phyloP scores from a whole-genome alignment of 2,329 filamentous ascomycete genomes.

The Neonectria sp. region DNA sequence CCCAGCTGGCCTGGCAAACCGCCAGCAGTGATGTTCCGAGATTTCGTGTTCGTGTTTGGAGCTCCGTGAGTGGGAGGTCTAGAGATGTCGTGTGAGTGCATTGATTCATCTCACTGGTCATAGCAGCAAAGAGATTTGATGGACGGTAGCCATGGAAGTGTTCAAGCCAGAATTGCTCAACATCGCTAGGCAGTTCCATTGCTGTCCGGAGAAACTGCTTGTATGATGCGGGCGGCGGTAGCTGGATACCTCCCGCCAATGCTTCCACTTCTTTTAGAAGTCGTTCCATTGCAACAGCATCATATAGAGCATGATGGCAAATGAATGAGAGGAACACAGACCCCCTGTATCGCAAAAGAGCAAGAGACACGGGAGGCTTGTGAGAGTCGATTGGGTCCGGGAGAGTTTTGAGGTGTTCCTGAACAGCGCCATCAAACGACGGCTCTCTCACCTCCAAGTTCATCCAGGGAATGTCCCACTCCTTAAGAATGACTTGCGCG shows the following conservation, averaged over 20 bases:
- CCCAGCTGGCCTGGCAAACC: conserved; percentile 81
- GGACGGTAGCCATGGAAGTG: conserved; percentile 67
- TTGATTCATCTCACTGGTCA: conserved; percentile 46
- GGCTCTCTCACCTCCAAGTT: conserved; percentile 49
- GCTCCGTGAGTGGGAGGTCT: conserved; percentile 56
- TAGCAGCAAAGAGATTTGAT: conserved; percentile 43
- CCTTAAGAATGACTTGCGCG: conserved; percentile 78
- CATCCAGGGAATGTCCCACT: conserved; percentile 60
- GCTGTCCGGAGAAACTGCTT: conserved; percentile 75
- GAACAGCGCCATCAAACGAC: conserved; percentile 56
- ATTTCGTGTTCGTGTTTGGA: conserved; percentile 66
- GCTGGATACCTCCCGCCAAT: conserved; percentile 61
- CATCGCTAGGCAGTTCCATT: conserved; percentile 60
- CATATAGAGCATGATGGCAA: conserved; percentile 88
- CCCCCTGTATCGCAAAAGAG: conserved; percentile 53
- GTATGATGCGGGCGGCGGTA: conserved; percentile 70
- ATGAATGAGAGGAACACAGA: conserved; percentile 62
- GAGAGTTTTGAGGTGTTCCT: conserved; percentile 58
- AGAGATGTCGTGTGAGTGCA: conserved; percentile 49
- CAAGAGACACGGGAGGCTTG: conserved; percentile 62
- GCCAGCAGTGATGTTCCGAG: conserved; percentile 75
- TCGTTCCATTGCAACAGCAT: conserved; percentile 81
- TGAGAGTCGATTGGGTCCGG: conserved; percentile 60
- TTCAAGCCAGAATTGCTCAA: conserved; percentile 76
- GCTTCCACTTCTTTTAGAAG: conserved; percentile 80